phyloP scores from a whole-genome alignment of 495 filamentous ascomycete genomes.

The Trichoderma orchidacearum region DNA sequence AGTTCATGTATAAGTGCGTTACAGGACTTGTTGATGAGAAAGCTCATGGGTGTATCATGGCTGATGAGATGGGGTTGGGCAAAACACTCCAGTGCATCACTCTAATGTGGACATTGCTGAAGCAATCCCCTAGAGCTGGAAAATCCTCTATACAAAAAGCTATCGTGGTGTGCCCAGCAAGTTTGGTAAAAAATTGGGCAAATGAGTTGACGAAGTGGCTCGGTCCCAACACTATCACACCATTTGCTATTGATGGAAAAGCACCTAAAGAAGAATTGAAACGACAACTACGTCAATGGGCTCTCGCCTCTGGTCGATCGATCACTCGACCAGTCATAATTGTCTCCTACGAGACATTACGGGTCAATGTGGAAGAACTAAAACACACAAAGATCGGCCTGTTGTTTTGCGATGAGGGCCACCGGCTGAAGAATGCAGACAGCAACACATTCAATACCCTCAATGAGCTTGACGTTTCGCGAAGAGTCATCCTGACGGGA shows the following conservation, averaged over 20 bases:
- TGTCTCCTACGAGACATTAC: constrained; percentile 93
- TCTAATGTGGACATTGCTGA: constrained; percentile 90
- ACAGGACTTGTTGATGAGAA: constrained; percentile 89
- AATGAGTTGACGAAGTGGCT: constrained; percentile 95
- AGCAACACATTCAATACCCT: constrained; percentile 86
- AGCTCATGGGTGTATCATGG: constrained; percentile 98
- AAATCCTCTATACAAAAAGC: constrained; percentile 94
- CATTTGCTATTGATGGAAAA: constrained; percentile 96
- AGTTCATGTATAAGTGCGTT: constrained; percentile 89
- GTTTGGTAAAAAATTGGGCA: constrained; percentile 94
- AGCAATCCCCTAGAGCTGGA: constrained; percentile 88
- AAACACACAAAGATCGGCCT: constrained; percentile 79
- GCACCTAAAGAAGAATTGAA: constrained; percentile 87
- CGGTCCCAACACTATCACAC: constrained; percentile 76
- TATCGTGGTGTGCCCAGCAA: constrained; percentile 96
- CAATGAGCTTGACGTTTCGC: constrained; percentile 77
- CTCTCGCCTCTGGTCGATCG: constrained; percentile 75
- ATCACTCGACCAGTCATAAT: constrained; percentile 96
- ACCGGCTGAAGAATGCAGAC: constrained; percentile 97
- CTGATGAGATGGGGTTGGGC: constrained; percentile 95
- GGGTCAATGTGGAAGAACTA: constrained; percentile 80
- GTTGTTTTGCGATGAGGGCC: constrained; percentile 95
- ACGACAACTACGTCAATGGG: constrained; percentile 86
- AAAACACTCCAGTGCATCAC: constrained; percentile 68
- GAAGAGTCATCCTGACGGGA: constrained; percentile 88